A percentile compares a stretch with the other conserved stretches of the same genome.
phyloP scores from a whole-genome alignment of 2,329 filamentous ascomycete species.

The Laburnicola sp. region DNA sequence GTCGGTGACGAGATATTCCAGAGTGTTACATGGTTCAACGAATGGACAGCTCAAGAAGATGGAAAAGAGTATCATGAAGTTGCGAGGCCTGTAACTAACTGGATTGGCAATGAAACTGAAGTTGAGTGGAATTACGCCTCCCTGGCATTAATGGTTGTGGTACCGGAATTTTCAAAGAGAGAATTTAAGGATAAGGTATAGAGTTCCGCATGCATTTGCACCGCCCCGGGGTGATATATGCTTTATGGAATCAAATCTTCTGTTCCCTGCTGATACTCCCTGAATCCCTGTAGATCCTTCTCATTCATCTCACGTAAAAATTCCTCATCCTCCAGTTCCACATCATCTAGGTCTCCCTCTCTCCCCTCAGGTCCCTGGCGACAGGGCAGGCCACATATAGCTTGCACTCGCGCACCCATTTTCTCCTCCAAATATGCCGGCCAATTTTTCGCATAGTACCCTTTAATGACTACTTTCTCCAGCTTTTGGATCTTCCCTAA shows the following conservation, averaged over 20 bases:
- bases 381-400: slow-evolving; percentile 1
- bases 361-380: background rate
- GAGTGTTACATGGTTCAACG: background rate
- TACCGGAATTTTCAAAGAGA: background rate
- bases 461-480: slow-evolving; percentile 1
- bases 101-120: background rate
- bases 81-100: background rate
- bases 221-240: background rate
- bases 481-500: slow-evolving; percentile 4
- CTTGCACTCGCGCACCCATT: background rate
- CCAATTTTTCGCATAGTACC: slow-evolving; percentile 4
- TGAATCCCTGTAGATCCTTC: background rate
- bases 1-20: background rate
- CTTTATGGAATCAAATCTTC: slow-evolving; percentile 3
- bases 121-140: background rate
- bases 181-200: background rate
- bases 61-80: background rate
- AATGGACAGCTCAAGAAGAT: background rate
- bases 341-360: background rate
- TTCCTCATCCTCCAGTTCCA: slow-evolving; percentile 1
- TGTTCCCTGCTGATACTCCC: slow-evolving; percentile 5
- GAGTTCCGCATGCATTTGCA: background rate
- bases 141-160: background rate
- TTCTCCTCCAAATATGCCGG: slow-evolving; percentile 4
- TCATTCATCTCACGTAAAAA: slow-evolving; percentile 1